These are phyloP conservation scores for Coemansia sp. DNA, from an alignment of 192 early-diverging fungal species.

Conservation along the genomic window DNA sequence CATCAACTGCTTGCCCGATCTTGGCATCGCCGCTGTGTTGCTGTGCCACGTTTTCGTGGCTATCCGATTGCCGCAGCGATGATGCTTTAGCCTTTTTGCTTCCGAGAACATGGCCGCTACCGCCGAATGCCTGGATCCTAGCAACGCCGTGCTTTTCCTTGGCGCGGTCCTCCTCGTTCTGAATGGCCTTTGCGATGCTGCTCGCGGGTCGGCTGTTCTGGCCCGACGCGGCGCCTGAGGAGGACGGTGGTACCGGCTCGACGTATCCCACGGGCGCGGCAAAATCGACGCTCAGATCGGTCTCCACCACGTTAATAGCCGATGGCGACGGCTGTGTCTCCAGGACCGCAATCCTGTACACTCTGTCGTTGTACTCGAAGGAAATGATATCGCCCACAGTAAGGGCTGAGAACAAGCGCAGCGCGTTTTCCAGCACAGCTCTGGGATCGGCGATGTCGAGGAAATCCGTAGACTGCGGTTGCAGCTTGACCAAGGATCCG, in stretches of 20 bases:
- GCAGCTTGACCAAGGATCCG: slow-evolving; percentile 90
- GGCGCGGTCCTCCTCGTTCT: slow-evolving; percentile 25
- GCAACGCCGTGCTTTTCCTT: slow-evolving; percentile 22
- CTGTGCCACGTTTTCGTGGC: slow-evolving; percentile 5
- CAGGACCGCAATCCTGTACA: slow-evolving; percentile 87
- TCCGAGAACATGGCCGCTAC: slow-evolving; percentile 3
- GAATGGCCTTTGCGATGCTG: slow-evolving; percentile 45
- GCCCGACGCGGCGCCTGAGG: slow-evolving; percentile 8
- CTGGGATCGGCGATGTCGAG: slow-evolving; percentile 95
- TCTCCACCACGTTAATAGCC: slow-evolving; percentile 94
- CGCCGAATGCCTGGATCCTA: slow-evolving; percentile 23
- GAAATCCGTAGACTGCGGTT: slow-evolving; percentile 96
- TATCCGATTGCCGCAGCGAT: neutral
- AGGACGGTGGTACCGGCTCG: slow-evolving; percentile 62
- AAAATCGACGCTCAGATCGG: slow-evolving; percentile 97
- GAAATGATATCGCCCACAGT: slow-evolving; percentile 90
- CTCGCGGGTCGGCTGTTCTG: slow-evolving; percentile 33
- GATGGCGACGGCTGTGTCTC: slow-evolving; percentile 78
- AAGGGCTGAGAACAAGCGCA: slow-evolving; percentile 88
- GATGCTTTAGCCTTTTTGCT: neutral
- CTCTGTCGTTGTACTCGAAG: slow-evolving; percentile 85
- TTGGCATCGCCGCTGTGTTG: slow-evolving; percentile 4
- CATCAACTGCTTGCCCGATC: slow-evolving; percentile 7
- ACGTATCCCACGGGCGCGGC: slow-evolving; percentile 94
- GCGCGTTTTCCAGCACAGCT: slow-evolving; percentile 94